Base-by-base conservation (phyloP, 2,329 filamentous ascomycete species). In the Clarireedia hainanense region DNA sequence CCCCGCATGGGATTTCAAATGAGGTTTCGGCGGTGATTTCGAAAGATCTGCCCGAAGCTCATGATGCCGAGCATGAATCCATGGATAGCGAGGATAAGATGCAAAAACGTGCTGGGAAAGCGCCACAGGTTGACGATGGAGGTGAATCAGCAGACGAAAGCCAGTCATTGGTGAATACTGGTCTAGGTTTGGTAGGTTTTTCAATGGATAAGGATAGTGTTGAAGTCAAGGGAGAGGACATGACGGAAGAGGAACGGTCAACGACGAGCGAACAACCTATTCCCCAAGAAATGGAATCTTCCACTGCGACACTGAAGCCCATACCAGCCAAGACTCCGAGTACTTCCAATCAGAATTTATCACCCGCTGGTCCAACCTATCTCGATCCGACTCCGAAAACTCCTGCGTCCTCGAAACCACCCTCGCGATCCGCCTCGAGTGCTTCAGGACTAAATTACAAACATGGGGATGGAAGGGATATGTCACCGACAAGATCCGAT, bases 401-500 rank as follows among this genome's bases (percentile, higher is more conserved):
- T 52, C 74, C 72, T 59, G 67, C 66, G 57, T 66, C 70, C 24
- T 72, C 74, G 17, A 68, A 70, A 49, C 71, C 72, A 48, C 68
- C 74, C 23, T 66, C 73, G n/a, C 67, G 69, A 46, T 65, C 68
- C n/a, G 61, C 63, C 23, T 71, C 67, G 24, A 65, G 50, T 66
- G 58, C 68, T 57, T 66, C 68, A 61, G 57, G 55, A 72, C 63
- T 61, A 48, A 56, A 60, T 40, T 60, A 61, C 52, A 49, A 72
- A 27, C 61, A 71, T 71, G 46, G 68, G 68, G 57, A 70, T 67
- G 39, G 67, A 70, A 47, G 71, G 65, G 65, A 68, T 20, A 64
- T 65, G 30, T 84, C 81, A 5, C 80, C 80, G 4, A 77, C 78
- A 1, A 73, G 76, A 57, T 80, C 80, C 30, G 77, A 81, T 63